Evolutionary conservation across 2,329 filamentous ascomycete genomes (phyloP), one percentile per base, ranked within the genome.

Genomic region (Fusarium sp.): DNA sequence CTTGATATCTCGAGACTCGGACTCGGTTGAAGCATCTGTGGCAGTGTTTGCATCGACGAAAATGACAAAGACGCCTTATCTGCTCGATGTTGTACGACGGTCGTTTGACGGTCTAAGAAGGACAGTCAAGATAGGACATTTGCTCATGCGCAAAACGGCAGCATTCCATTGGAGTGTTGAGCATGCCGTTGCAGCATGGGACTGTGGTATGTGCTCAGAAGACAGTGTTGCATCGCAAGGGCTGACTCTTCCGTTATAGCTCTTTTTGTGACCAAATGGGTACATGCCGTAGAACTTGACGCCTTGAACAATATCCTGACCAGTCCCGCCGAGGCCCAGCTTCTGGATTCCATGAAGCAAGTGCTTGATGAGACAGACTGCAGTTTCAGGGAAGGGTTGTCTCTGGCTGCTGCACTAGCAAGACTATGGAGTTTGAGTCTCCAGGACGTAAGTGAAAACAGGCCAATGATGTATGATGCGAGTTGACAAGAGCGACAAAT

Each of bases 151-250:
- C 20, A 73, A 73, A 50, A 73, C 71, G 7, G 71, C 71, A 1
- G 71, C 71, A 4, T 69, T 73, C 6, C 68, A 66, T 4, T 71
- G 68, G 71, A 63, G 71, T 14, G 56, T 73, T 3, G 68, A 73
- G 20, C 68, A 71, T 52, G 71, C 71, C 10, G 58, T 73, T 5
- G 63, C 65, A 3, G 71, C 62, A 6, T 73, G 68, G 68, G 71
- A 73, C 25, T 56, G 71, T 33, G 70, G 70, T 73, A 40, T 6
- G 66, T 64, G 6, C 27, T 58, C n/a, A 35, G 16, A 18, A 3
- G 18, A 8, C 4, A 29, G n/a, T 22, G n/a, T 13, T 22, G 9
- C 40, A 45, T 22, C n/a, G 11, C 13, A 27, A 36, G 2, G 33
- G 14, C 20, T 45, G 9, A n/a, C 40, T 45, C 18, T 45, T 22